Evolutionary conservation across 2,329 filamentous ascomycete species (phyloP), one percentile per base, ranked within the genome.

Genomic region (Pseudocercospora fijiensis): DNA sequence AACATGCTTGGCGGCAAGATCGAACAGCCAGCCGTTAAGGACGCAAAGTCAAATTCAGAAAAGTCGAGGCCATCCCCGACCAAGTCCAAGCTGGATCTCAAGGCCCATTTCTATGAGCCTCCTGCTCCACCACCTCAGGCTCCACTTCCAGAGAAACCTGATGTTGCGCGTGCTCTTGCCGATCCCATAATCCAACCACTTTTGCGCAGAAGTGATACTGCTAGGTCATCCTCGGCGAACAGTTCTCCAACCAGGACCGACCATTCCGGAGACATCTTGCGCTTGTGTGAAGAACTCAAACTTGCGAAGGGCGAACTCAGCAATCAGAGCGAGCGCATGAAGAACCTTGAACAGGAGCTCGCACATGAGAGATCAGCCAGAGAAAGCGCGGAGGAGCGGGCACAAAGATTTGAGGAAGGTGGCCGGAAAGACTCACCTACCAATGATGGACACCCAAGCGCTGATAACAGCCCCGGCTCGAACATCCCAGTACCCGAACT

Each of bases 71-170:
- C 79, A 65, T 77, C 79, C 10, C 80, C 81, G 5, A 74, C 78
- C 53, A 89, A 91, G 69, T 79, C 87, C 20, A 88, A 91, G 68
- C 78, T 86, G 11, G 92, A 96, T 73, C 81, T 88, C 45, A 94
- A 95, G 72, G 86, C 90, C 4, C 86, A 92, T 58, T 98, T 97
- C 75, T 95, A 91, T 1, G 93, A 97, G 63, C 94, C 94, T 57
- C 94, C 94, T 3, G 94, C 93, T 22, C 94, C 94, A 7, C 94
- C 94, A 26, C 94, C 94, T 27, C 92, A 96, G 70, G 93, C 96
- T 71, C 94, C 94, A 13, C 81, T 98, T 5, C 94, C 94, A 0
- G 93, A 97, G 75, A 97, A 97, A 76, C 94, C 94, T 0, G 92
- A 96, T 76, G 86, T 84, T 16, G 81, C 77, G 62, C 83, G 79